phyloP scores from a whole-genome alignment of 2,329 filamentous ascomycete species.

The Phoma herbarum region DNA sequence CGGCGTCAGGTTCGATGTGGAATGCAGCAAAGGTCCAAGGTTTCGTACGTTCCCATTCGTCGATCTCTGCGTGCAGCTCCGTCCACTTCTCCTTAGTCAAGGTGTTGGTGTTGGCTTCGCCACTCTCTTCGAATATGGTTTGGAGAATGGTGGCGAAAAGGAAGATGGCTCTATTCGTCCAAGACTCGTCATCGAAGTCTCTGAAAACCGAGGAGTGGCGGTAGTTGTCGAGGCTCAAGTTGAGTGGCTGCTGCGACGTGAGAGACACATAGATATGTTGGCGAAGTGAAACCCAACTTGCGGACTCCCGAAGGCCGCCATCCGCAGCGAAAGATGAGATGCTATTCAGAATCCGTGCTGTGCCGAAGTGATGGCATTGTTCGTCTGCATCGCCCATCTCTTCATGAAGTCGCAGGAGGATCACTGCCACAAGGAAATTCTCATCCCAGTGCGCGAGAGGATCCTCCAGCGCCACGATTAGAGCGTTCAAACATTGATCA shows the following conservation, averaged over 20 bases:
- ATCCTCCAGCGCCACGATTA: conserved; percentile 57
- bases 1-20: conserved; percentile 32
- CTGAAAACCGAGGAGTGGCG: conserved; percentile 40
- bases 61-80: conserved; percentile 39
- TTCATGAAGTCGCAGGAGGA: conserved; percentile 60
- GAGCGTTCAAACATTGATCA: conserved; percentile 56
- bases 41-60: conserved; percentile 45
- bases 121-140: conserved; percentile 36
- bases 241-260: conserved; percentile 46
- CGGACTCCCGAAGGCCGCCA: conserved; percentile 53
- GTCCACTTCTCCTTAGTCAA: conserved; percentile 41
- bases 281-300: conserved; percentile 53
- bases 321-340: conserved; percentile 51
- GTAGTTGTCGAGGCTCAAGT: conserved; percentile 44
- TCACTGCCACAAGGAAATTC: conserved; percentile 59
- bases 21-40: conserved; percentile 43
- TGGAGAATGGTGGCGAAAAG: conserved; percentile 43
- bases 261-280: conserved; percentile 55
- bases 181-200: conserved; percentile 43
- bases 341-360: conserved; percentile 51
- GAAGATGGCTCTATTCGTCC: conserved; percentile 47
- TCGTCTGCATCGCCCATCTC: conserved; percentile 55
- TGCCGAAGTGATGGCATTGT: conserved; percentile 52
- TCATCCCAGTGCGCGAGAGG: conserved; percentile 57
- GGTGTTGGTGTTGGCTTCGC: conserved; percentile 24